phyloP scores from a whole-genome alignment of 108 stramenopile genomes.

The Cafeteria roenbergensis region DNA sequence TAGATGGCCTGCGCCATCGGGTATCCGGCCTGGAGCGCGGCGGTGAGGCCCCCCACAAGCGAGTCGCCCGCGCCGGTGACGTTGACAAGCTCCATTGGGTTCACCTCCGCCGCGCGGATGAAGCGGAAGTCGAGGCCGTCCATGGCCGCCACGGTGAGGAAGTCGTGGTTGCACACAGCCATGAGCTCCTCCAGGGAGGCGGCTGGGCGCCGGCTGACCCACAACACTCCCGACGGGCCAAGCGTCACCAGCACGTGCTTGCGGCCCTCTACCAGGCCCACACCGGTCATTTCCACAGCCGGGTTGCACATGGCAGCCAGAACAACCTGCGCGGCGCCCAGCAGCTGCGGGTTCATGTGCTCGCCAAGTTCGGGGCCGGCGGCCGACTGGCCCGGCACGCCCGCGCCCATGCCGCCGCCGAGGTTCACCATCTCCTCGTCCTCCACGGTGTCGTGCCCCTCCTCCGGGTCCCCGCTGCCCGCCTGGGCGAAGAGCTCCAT shows the following conservation, averaged over 20 bases:
- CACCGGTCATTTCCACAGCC: background rate
- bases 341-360: too few species aligned
- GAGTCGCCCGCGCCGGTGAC: background rate
- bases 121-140: background rate
- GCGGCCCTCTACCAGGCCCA: background rate
- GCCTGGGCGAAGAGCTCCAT: too few species aligned
- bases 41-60: background rate
- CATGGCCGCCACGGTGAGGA: background rate
- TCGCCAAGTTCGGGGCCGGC: too few species aligned
- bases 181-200: background rate
- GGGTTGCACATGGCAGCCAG: constrained; percentile 9
- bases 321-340: background rate
- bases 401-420: too few species aligned
- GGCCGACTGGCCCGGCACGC: too few species aligned
- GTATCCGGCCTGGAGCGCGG: too few species aligned
- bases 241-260: constrained; percentile 1
- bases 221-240: background rate
- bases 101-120: background rate
- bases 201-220: background rate
- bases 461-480: too few species aligned
- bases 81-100: background rate
- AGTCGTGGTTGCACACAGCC: background rate
- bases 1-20: too few species aligned
- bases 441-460: too few species aligned
- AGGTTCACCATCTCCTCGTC: too few species aligned